Percentiles rank a stretch among this genome's conserved stretches.
phyloP scores from a whole-genome alignment of 1,284 basidiomycete species.

The Grifola frondosa region DNA sequence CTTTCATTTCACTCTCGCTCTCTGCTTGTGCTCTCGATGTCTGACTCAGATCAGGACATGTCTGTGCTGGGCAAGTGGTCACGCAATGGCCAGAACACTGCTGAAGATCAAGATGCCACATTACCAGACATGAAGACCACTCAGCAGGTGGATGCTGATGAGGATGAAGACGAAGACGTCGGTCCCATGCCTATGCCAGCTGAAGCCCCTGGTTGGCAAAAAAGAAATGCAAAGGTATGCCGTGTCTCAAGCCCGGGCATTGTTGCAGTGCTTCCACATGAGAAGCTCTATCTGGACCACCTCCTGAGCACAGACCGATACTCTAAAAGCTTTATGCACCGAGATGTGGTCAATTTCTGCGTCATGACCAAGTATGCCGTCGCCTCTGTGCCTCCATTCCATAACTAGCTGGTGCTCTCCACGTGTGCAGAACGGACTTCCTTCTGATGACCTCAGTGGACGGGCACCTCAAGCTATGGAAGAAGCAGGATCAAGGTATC shows the following conservation, averaged over 20 bases:
- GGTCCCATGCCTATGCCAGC: conserved; percentile 74
- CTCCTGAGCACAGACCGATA: conserved; percentile 91
- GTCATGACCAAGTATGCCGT: conserved; percentile 75
- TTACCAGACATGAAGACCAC: conserved; percentile 18
- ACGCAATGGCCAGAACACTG: conserved; percentile 39
- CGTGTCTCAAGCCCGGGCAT: conserved; percentile 6
- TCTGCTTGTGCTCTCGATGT: conserved; percentile 27
- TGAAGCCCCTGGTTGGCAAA: conserved; percentile 39
- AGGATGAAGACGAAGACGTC: conserved; percentile 65
- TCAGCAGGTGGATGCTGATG: conserved; percentile 24
- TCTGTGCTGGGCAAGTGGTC: conserved; percentile 62
- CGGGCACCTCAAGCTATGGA: conserved; percentile 97
- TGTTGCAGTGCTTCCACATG: conserved; percentile 61
- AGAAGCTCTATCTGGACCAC: conserved; percentile 85
- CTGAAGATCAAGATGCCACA: conserved; percentile 3
- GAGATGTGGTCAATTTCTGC: conserved; percentile 88
- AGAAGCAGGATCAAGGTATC: conserved; percentile 89
- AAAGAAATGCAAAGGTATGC: conserved; percentile 72
- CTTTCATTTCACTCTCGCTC: neutral
- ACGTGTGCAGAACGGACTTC: conserved; percentile 76
- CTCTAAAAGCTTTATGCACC: conserved; percentile 97
- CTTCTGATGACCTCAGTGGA: conserved; percentile 92
- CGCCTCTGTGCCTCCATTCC: neutral
- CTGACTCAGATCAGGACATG: conserved; percentile 36
- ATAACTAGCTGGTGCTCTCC: neutral